These are phyloP conservation scores for Lodderomyces elongisporus DNA, from an alignment of 1,139 yeast genomes.

Conservation along the genomic window DNA sequence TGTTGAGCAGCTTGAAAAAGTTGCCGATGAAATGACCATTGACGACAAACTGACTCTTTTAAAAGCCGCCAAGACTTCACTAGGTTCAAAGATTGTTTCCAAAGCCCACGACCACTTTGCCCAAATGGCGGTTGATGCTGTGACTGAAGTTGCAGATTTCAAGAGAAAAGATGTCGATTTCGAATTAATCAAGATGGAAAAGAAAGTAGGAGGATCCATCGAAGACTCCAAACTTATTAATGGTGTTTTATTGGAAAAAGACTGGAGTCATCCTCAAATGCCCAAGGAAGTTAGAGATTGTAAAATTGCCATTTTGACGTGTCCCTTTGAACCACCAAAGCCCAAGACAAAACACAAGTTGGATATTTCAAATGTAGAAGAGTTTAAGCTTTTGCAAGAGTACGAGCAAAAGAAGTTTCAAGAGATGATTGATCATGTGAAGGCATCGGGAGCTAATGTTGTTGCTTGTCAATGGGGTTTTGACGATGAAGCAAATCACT, in stretches of 20 bases:
- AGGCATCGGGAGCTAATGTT: constrained; percentile 88
- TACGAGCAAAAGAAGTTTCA: constrained; percentile 88
- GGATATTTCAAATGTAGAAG: constrained; percentile 88
- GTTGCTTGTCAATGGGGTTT: constrained; percentile 99
- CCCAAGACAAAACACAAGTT: constrained; percentile 98
- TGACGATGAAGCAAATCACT: constrained; percentile 97
- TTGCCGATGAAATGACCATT: constrained; percentile 60
- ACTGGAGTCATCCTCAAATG: constrained; percentile 98
- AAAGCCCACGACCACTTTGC: constrained; percentile 93
- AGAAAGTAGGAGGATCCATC: constrained; percentile 91
- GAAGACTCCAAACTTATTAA: constrained; percentile 79
- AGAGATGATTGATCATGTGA: constrained; percentile 85
- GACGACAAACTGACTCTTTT: constrained; percentile 57
- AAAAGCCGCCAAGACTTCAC: constrained; percentile 89
- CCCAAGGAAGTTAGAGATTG: constrained; percentile 76
- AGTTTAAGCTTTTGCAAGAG: constrained; percentile 81
- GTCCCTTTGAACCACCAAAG: constrained; percentile 99
- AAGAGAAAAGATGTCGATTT: constrained; percentile 94
- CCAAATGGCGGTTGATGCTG: constrained; percentile 95
- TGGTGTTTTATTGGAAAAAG: constrained; percentile 93
- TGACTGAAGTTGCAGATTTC: constrained; percentile 85
- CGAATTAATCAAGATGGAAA: constrained; percentile 91
- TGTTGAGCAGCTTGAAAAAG: constrained; percentile 63
- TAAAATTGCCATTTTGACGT: constrained; percentile 88
- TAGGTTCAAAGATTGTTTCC: constrained; percentile 94